Evolutionary conservation across 345 rosid species (phyloP).

Genomic region (Rhodamnia argentea): DNA sequence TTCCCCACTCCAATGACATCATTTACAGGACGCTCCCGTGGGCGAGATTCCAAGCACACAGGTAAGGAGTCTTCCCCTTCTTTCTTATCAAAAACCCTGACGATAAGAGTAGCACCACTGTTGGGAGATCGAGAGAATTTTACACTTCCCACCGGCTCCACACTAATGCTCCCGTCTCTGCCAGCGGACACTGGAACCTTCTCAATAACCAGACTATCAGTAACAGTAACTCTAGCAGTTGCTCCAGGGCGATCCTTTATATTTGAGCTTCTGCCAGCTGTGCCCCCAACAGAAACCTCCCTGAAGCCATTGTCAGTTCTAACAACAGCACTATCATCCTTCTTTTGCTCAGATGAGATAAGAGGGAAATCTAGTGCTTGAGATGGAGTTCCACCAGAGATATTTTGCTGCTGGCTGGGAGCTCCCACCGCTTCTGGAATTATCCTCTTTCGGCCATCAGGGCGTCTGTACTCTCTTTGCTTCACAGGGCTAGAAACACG

Average conservation of each 20-base stretch:
- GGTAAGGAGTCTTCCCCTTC: slow-evolving; percentile 56
- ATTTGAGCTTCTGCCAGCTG: slow-evolving; percentile 37
- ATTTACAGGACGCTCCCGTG: slow-evolving; percentile 65
- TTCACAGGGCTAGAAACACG: slow-evolving; percentile 74
- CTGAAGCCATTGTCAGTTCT: slow-evolving; percentile 26
- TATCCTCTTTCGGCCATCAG: slow-evolving; percentile 98
- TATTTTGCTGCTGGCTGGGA: slow-evolving; percentile 48
- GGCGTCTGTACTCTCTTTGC: slow-evolving; percentile 86
- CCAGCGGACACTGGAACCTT: slow-evolving; percentile 49
- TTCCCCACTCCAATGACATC: slow-evolving; percentile 65
- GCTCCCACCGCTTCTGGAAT: slow-evolving; percentile 97
- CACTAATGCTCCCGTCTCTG: slow-evolving; percentile 43
- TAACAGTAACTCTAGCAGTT: slow-evolving; percentile 66
- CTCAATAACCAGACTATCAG: slow-evolving; percentile 81
- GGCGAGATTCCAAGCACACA: slow-evolving; percentile 85
- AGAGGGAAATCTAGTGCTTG: slow-evolving; percentile 31
- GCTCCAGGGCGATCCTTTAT: slow-evolving; percentile 62
- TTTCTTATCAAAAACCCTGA: slow-evolving; percentile 83
- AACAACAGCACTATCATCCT: slow-evolving; percentile 31
- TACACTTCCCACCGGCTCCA: slow-evolving; percentile 49
- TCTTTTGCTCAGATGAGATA: slow-evolving; percentile 25
- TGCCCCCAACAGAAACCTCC: slow-evolving; percentile 38
- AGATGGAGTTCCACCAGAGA: slow-evolving; percentile 21
- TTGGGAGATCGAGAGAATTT: slow-evolving; percentile 40
- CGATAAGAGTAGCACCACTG: slow-evolving; percentile 23